Evolutionary conservation across 2,329 filamentous ascomycete species (phyloP).

Genomic region (Aspergillus hiratsukae): DNA sequence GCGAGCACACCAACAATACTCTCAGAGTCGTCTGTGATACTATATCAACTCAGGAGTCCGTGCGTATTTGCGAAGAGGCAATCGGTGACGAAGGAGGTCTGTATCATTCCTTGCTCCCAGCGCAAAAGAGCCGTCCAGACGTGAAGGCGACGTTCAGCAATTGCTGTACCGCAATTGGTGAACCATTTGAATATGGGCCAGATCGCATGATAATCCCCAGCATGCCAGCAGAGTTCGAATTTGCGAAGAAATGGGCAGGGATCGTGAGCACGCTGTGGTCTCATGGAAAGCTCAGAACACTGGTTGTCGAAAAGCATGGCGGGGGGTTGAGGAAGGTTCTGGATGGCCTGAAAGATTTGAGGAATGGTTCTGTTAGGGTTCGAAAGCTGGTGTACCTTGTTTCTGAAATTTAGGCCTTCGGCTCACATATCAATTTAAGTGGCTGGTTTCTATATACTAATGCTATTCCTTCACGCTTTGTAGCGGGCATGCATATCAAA

Average conservation of each 20-base stretch:
- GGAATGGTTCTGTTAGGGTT: neutral
- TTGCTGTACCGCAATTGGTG: neutral
- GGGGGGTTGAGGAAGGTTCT: neutral
- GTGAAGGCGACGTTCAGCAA: neutral
- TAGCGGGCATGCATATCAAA: no score
- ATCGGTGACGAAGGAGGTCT: slow-evolving; percentile 7
- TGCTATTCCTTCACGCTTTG: no score
- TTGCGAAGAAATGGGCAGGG: neutral
- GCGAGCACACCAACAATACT: slow-evolving; percentile 1
- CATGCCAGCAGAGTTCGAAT: neutral
- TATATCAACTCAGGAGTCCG: neutral
- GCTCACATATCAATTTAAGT: no score
- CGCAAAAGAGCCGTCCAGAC: neutral
- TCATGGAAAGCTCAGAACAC: neutral
- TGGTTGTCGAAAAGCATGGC: neutral
- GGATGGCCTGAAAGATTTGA: neutral
- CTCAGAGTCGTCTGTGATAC: slow-evolving; percentile 9
- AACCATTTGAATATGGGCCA: slow-evolving; percentile 1
- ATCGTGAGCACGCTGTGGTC: neutral
- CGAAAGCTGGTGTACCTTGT: neutral
- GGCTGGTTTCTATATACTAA: no score
- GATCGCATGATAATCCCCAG: neutral
- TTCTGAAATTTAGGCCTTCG: neutral
- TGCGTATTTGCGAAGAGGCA: slow-evolving; percentile 6
- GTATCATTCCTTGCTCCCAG: slow-evolving; percentile 3